A percentile compares a stretch with the other conserved stretches of the same genome.
Conservation (phyloP, 768 basidiomycete genomes). For the Ramaria rubella region DNA sequence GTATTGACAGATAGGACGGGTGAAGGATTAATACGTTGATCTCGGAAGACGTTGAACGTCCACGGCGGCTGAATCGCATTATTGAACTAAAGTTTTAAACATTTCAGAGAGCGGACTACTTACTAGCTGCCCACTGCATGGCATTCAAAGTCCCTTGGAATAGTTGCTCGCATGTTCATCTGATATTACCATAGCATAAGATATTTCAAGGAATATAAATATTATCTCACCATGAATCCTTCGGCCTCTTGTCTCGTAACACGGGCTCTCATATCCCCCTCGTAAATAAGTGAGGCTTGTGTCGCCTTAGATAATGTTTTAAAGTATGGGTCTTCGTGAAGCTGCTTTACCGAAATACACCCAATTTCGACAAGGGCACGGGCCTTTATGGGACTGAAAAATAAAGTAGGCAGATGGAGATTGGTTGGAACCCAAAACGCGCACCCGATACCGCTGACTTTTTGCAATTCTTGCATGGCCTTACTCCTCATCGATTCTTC, state of each 20-base stretch:
- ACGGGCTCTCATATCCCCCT: constrained; percentile 4
- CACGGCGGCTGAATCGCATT: constrained; percentile 41
- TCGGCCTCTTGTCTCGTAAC: constrained; percentile 39
- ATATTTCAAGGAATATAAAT: not conserved
- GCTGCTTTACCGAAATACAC: constrained; percentile 5
- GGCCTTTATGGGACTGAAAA: constrained; percentile 3
- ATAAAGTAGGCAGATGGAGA: not conserved
- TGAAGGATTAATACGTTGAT: constrained; percentile 41
- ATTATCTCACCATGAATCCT: constrained; percentile 38
- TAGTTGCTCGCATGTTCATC: constrained; percentile 41
- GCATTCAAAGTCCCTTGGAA: constrained; percentile 44
- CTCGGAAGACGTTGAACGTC: constrained; percentile 26
- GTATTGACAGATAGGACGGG: constrained; percentile 38
- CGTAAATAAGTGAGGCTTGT: not conserved
- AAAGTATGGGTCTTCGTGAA: not conserved
- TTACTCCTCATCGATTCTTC: not conserved
- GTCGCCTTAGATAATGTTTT: not conserved
- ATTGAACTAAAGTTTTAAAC: not conserved
- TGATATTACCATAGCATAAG: not conserved
- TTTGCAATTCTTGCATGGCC: constrained; percentile 3
- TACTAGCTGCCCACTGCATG: constrained; percentile 53
- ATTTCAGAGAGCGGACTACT: constrained; percentile 19
- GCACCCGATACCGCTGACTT: constrained; percentile 8
- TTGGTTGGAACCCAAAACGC: not conserved
- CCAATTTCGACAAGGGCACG: constrained; percentile 1